Conservation (phyloP, 2,329 filamentous ascomycete genomes). For the Cercospora beticola region DNA sequence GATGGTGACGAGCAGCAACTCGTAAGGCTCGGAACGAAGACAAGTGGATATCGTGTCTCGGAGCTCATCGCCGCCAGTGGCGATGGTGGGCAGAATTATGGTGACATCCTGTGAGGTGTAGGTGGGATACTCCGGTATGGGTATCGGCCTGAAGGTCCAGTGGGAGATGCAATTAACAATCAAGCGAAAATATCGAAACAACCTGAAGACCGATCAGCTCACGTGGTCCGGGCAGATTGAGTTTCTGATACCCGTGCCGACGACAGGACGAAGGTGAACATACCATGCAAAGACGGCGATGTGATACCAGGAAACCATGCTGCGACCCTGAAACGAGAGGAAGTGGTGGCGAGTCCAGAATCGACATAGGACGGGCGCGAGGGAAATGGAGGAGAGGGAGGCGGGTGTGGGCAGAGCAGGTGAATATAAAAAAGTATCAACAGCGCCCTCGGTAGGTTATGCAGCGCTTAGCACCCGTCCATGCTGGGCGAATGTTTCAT, state of each 20-base stretch:
- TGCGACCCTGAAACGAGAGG: slow-evolving; percentile 37
- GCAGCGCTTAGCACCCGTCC: slow-evolving; percentile 35
- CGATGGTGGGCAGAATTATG: slow-evolving; percentile 89
- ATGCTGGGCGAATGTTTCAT: slow-evolving; percentile 28
- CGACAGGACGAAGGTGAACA: slow-evolving; percentile 17
- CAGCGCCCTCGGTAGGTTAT: slow-evolving; percentile 36
- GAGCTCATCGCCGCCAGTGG: slow-evolving; percentile 80
- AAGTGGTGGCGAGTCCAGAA: slow-evolving; percentile 28
- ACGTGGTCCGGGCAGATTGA: slow-evolving; percentile 26
- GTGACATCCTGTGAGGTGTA: slow-evolving; percentile 83
- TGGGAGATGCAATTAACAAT: slow-evolving; percentile 83
- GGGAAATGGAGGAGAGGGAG: slow-evolving; percentile 26
- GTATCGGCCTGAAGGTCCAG: slow-evolving; percentile 82
- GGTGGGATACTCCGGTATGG: slow-evolving; percentile 75
- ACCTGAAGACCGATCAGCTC: slow-evolving; percentile 52
- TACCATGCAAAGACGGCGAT: slow-evolving; percentile 38
- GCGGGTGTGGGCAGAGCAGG: slow-evolving; percentile 24
- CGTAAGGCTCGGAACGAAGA: slow-evolving; percentile 65
- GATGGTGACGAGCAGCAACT: slow-evolving; percentile 84
- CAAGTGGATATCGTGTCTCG: slow-evolving; percentile 78
- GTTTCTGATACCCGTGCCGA: slow-evolving; percentile 25
- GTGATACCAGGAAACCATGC: slow-evolving; percentile 38
- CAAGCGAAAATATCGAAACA: slow-evolving; percentile 83
- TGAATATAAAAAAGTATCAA: slow-evolving; percentile 35
- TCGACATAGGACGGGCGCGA: slow-evolving; percentile 32